A percentile compares a stretch with the other conserved stretches of the same genome.
Evolutionary conservation across 1,284 basidiomycete species (phyloP).

Genomic region (Coniferiporia weirii): DNA sequence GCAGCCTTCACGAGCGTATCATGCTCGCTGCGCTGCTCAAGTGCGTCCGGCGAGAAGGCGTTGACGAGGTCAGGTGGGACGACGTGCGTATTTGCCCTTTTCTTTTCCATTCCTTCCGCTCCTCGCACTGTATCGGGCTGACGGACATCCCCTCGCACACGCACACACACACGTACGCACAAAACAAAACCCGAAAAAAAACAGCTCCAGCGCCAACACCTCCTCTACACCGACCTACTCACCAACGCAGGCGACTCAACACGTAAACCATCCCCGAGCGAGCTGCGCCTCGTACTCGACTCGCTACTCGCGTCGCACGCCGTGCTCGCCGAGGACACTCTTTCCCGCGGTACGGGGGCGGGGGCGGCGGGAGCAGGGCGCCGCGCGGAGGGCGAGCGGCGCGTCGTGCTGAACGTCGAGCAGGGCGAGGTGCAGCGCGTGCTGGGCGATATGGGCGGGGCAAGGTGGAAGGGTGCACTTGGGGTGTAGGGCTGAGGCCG

Average conservation of each 20-base stretch:
- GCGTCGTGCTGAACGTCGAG: slow-evolving; percentile 65
- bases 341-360: too few species aligned
- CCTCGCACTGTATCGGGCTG: not conserved
- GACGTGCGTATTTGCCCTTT: slow-evolving; percentile 53
- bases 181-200: too few species aligned
- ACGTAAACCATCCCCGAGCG: slow-evolving; percentile 47
- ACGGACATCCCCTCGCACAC: slow-evolving; percentile 7
- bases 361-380: slow-evolving; percentile 38
- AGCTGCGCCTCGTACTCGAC: slow-evolving; percentile 59
- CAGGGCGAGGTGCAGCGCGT: slow-evolving; percentile 68
- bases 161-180: not conserved
- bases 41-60: slow-evolving; percentile 78
- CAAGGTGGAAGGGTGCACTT: slow-evolving; percentile 58
- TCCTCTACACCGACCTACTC: slow-evolving; percentile 54
- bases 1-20: slow-evolving; percentile 83
- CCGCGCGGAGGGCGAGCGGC: slow-evolving; percentile 53
- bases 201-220: slow-evolving; percentile 65
- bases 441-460: slow-evolving; percentile 64
- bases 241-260: slow-evolving; percentile 45
- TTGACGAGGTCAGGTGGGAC: slow-evolving; percentile 82
- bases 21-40: slow-evolving; percentile 86
- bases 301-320: slow-evolving; percentile 68
- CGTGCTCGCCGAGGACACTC: slow-evolving; percentile 59
- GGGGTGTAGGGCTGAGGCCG: slow-evolving; percentile 17
- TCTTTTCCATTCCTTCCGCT: not conserved